Conservation (phyloP, 2,329 filamentous ascomycete genomes). For the Aspergillus viridinutans region DNA sequence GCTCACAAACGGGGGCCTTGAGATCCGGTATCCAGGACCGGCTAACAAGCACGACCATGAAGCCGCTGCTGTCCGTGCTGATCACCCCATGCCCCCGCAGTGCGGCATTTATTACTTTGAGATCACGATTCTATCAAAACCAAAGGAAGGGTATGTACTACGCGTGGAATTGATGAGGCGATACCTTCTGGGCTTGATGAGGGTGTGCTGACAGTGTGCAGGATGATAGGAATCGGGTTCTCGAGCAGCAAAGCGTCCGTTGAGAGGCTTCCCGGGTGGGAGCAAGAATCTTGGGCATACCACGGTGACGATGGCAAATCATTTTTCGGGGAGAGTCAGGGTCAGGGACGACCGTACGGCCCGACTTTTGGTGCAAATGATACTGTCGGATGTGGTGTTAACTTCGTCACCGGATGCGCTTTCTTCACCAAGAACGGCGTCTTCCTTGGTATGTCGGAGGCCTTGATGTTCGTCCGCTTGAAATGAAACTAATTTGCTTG, state of each 20-base stretch:
- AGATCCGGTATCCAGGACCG: constrained; percentile 60
- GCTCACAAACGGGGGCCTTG: constrained; percentile 66
- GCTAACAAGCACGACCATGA: constrained; percentile 64
- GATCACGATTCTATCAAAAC: constrained; percentile 60
- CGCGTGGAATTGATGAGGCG: neutral
- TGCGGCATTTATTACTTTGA: constrained; percentile 97
- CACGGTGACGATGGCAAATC: constrained; percentile 63
- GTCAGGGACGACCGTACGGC: constrained; percentile 54
- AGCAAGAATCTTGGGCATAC: constrained; percentile 62
- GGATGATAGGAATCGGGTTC: constrained; percentile 55
- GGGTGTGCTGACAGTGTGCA: constrained; percentile 9
- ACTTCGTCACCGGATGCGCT: constrained; percentile 57
- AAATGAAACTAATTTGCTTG: constrained; percentile 3
- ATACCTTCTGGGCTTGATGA: no score
- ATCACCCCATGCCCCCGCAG: constrained; percentile 81
- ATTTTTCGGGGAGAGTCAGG: constrained; percentile 56
- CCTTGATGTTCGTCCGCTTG: neutral
- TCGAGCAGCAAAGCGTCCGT: constrained; percentile 56
- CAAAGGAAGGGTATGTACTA: constrained; percentile 59
- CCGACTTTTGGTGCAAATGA: constrained; percentile 57
- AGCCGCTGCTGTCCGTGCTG: constrained; percentile 74
- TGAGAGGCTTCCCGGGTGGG: constrained; percentile 62
- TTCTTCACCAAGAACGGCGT: constrained; percentile 65
- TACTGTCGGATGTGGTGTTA: constrained; percentile 62
- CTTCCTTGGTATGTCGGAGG: constrained; percentile 47